Evolutionary conservation across 1,284 basidiomycete species (phyloP).

Genomic region (Ustilago esculenta): DNA sequence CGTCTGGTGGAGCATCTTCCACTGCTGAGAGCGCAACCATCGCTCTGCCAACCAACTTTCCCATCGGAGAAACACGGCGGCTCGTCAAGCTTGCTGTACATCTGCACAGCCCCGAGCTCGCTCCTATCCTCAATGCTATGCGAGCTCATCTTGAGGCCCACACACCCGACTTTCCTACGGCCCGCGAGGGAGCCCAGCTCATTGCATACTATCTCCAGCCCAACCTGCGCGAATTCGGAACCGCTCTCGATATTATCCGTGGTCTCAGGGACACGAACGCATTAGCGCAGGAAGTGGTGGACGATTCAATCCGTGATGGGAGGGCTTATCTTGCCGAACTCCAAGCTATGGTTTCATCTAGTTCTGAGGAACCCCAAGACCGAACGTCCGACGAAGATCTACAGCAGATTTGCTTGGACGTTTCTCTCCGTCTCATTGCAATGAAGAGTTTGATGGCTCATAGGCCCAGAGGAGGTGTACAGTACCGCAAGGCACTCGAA

Average conservation of each 20-base stretch:
- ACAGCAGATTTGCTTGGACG: constrained; percentile 29
- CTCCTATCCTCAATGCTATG: constrained; percentile 28
- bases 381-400: constrained; percentile 11
- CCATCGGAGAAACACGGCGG: constrained; percentile 28
- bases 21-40: not conserved
- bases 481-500: constrained; percentile 36
- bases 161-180: constrained; percentile 32
- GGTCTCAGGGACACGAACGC: constrained; percentile 37
- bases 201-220: constrained; percentile 39
- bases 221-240: constrained; percentile 25
- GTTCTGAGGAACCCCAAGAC: not conserved
- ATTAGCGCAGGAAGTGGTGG: constrained; percentile 22
- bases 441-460: constrained; percentile 32
- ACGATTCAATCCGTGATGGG: constrained; percentile 29
- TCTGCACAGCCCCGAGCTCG: constrained; percentile 19
- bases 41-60: constrained; percentile 22
- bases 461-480: constrained; percentile 21
- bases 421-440: constrained; percentile 31
- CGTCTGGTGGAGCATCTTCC: not conserved
- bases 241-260: constrained; percentile 37
- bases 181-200: constrained; percentile 35
- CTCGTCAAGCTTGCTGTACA: constrained; percentile 23
- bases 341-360: not conserved
- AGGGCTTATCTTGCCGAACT: constrained; percentile 16
- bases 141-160: constrained; percentile 24